Evolutionary conservation across 106 monocot species (phyloP).

Genomic region (Amphibolis antarctica): DNA sequence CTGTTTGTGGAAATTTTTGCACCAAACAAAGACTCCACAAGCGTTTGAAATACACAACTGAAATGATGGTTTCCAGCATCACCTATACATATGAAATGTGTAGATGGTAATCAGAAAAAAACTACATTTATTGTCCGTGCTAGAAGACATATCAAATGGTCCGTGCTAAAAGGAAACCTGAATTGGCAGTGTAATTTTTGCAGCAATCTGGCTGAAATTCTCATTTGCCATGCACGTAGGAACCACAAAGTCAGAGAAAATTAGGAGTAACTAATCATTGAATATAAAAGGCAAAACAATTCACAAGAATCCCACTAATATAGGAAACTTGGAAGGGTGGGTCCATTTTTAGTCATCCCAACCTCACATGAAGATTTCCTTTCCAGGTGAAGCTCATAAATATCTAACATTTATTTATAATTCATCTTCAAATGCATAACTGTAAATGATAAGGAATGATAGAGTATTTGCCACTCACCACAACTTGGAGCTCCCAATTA

Average conservation of each 20-base stretch:
- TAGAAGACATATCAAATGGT: neutral
- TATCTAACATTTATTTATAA: neutral
- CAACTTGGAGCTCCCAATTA: neutral
- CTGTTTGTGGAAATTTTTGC: slow-evolving; percentile 40
- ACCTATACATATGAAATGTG: slow-evolving; percentile 12
- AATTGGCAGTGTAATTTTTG: slow-evolving; percentile 2
- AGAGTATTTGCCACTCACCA: neutral
- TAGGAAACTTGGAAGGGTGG: too few relatives aligned
- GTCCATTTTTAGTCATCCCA: too few relatives aligned
- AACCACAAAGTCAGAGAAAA: neutral
- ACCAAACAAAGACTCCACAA: slow-evolving; percentile 48
- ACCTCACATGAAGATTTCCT: too few relatives aligned
- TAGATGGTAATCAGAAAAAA: neutral
- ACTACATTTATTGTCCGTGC: neutral
- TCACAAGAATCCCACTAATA: too few relatives aligned
- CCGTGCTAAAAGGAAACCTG: slow-evolving; percentile 17
- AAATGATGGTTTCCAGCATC: slow-evolving; percentile 5
- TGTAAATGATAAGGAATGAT: neutral
- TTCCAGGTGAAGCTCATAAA: neutral
- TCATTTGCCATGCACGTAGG: neutral
- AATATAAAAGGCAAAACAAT: too few relatives aligned
- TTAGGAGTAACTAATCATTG: neutral
- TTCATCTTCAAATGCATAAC: neutral
- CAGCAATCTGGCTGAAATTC: slow-evolving; percentile 39
- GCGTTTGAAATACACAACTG: slow-evolving; percentile 33